Evolutionary conservation across 176 grass and related monocot genomes (phyloP).

Genomic region (Typha latifolia): DNA sequence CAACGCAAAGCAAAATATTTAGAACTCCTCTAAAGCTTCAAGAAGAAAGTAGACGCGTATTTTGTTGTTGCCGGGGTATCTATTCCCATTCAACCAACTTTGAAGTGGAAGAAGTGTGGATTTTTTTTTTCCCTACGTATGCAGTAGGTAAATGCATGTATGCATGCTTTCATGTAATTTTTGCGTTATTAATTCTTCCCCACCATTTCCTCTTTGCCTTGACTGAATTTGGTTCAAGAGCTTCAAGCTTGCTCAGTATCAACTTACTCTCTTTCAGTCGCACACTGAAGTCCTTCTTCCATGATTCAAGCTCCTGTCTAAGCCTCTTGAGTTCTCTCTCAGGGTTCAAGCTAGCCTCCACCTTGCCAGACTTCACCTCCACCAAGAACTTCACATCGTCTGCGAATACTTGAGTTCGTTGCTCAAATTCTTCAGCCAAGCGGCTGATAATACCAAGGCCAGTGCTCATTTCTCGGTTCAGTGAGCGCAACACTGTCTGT

Average conservation of each 20-base stretch:
- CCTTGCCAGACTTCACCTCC: conserved; percentile 82
- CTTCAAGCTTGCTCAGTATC: conserved; percentile 66
- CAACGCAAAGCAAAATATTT: too few species aligned
- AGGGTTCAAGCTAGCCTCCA: conserved; percentile 63
- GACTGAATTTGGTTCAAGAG: conserved; percentile 34
- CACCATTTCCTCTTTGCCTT: conserved; percentile 77
- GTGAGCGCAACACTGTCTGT: conserved; percentile 21
- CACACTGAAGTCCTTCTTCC: conserved; percentile 71
- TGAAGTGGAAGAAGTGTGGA: too few species aligned
- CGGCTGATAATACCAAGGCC: conserved; percentile 42
- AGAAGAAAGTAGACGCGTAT: too few species aligned
- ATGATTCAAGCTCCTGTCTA: conserved; percentile 68
- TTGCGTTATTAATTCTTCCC: conserved; percentile 63
- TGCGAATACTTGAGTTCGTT: conserved; percentile 71
- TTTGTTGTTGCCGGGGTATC: too few species aligned
- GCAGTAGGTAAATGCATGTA: too few species aligned
- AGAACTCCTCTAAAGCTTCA: too few species aligned
- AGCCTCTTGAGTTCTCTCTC: conserved; percentile 65
- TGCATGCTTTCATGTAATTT: conserved; percentile 38
- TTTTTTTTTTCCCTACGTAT: too few species aligned
- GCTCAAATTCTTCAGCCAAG: conserved; percentile 65
- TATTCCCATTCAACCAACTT: too few species aligned
- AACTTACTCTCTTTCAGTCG: conserved; percentile 76
- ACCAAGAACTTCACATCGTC: conserved; percentile 79
- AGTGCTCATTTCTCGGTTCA: conserved; percentile 45